phyloP scores from a whole-genome alignment of 164 flowering plant genomes.

The Chimonanthus salicifolius region DNA sequence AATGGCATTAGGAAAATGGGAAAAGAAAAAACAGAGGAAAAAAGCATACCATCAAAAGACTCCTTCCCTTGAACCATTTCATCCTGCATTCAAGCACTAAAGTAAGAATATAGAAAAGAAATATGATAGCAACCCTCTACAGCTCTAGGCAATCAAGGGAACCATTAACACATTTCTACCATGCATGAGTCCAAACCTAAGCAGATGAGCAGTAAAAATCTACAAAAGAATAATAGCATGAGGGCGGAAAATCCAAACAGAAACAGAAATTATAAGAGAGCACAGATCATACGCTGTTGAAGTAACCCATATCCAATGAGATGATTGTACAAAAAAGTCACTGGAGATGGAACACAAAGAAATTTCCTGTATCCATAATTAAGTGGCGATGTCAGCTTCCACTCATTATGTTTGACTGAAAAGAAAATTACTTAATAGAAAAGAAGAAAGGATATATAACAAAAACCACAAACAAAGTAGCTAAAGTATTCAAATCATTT shows the following conservation, averaged over 20 bases:
- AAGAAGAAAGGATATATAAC: background rate
- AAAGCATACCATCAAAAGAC: constrained; percentile 26
- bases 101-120: background rate
- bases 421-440: background rate
- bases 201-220: background rate
- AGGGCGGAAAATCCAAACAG: background rate
- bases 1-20: background rate
- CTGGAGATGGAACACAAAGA: constrained; percentile 11
- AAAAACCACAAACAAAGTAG: background rate
- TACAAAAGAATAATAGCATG: background rate
- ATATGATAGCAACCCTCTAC: background rate
- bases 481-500: background rate
- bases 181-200: background rate
- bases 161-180: background rate
- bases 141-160: background rate
- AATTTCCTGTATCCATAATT: constrained; percentile 22
- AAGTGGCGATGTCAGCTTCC: constrained; percentile 4
- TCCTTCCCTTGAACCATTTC: constrained; percentile 23
- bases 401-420: background rate
- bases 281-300: constrained; percentile 22
- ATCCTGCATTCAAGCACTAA: constrained; percentile 28
- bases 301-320: constrained; percentile 30
- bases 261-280: background rate
- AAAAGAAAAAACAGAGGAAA: background rate
- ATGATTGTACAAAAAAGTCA: constrained; percentile 8